Conservation (phyloP, 2,329 filamentous ascomycete species). For the Chaetomiaceae sp. region DNA sequence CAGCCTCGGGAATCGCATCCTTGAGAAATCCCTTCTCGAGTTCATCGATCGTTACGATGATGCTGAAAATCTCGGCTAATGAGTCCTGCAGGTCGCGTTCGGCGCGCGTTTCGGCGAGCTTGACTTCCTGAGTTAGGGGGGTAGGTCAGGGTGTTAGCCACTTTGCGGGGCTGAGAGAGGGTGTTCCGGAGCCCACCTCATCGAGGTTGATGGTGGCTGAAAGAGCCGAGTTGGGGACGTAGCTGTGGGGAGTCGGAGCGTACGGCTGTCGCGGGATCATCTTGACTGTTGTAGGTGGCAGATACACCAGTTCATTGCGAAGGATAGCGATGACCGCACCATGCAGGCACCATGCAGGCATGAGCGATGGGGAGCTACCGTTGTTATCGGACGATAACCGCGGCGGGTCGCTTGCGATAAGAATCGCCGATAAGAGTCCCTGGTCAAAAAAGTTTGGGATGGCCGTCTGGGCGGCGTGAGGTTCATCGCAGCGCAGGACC, state of each 20-base stretch:
- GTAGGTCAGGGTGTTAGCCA: neutral
- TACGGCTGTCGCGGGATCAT: slow-evolving; percentile 64
- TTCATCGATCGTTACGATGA: slow-evolving; percentile 90
- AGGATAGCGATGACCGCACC: neutral
- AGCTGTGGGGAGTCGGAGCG: slow-evolving; percentile 85
- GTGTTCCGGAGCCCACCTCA: slow-evolving; percentile 49
- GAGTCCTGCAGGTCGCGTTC: slow-evolving; percentile 95
- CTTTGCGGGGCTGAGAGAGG: slow-evolving; percentile 1
- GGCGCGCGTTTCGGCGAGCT: slow-evolving; percentile 75
- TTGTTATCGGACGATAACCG: slow-evolving; percentile 15
- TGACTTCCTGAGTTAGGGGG: slow-evolving; percentile 79
- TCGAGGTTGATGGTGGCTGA: slow-evolving; percentile 90
- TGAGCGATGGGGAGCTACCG: neutral
- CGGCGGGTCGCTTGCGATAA: slow-evolving; percentile 17
- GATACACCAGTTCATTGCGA: slow-evolving; percentile 11
- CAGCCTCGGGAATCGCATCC: slow-evolving; percentile 82
- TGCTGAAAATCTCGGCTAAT: slow-evolving; percentile 94
- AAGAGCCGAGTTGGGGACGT: slow-evolving; percentile 75
- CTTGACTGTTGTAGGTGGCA: slow-evolving; percentile 20
- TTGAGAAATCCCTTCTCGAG: slow-evolving; percentile 95
- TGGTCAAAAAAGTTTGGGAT: slow-evolving; percentile 25
- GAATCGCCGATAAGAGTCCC: slow-evolving; percentile 2
- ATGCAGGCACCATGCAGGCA: slow-evolving; percentile 10
- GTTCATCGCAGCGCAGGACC: neutral
- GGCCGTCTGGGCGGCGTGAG: neutral